phyloP scores from a whole-genome alignment of 2,329 filamentous ascomycete species.

The Cephalotrichum gorgonifer region DNA sequence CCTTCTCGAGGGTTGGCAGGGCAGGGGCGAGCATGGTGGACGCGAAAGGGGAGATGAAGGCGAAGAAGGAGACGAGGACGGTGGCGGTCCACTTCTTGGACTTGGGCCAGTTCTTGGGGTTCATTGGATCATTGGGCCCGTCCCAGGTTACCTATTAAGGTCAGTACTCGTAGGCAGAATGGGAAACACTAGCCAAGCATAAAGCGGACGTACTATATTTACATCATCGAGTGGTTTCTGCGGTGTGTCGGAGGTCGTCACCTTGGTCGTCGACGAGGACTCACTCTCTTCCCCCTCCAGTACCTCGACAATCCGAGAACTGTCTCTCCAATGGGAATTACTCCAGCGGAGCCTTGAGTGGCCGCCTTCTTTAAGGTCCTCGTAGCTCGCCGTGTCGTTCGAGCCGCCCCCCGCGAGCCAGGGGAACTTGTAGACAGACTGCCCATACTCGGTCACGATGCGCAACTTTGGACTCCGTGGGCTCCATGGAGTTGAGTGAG shows the following conservation, averaged over 20 bases:
- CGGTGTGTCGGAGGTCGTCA: slow-evolving; percentile 6
- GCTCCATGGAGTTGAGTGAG: no score
- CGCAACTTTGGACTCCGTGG: no score
- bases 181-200: not conserved
- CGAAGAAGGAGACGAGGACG: slow-evolving; percentile 1
- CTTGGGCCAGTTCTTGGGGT: slow-evolving; percentile 6
- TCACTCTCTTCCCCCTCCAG: not conserved
- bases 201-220: slow-evolving; percentile 11
- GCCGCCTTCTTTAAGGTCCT: no score
- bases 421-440: no score
- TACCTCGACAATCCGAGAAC: not conserved
- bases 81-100: slow-evolving; percentile 4
- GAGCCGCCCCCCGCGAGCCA: no score
- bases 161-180: no score
- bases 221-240: slow-evolving; percentile 9
- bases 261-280: not conserved
- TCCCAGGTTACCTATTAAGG: slow-evolving; percentile 31
- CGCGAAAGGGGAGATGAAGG: slow-evolving; percentile 2
- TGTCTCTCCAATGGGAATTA: no score
- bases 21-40: slow-evolving; percentile 4
- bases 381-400: no score
- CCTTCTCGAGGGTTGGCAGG: slow-evolving; percentile 6
- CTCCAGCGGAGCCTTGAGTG: no score
- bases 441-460: no score
- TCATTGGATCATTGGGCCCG: slow-evolving; percentile 16